phyloP scores from a whole-genome alignment of 73 alveolate genomes.

The Tetrahymena elliotti region DNA sequence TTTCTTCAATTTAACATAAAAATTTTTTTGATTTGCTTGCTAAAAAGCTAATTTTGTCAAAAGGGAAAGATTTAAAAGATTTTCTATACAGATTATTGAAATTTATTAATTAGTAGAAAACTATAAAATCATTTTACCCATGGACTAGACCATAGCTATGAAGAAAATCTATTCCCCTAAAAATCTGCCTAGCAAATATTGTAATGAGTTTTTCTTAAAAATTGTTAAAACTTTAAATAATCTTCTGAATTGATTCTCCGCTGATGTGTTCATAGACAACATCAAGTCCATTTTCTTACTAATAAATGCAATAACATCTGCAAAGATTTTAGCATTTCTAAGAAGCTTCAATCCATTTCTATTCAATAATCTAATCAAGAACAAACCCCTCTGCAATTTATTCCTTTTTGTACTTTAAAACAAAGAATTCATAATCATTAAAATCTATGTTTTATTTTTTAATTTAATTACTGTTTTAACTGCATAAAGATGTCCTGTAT shows the following conservation, averaged over 20 bases:
- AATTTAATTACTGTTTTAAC: neutral
- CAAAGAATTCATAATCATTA: neutral
- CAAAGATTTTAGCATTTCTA: neutral
- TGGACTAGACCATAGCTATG: neutral
- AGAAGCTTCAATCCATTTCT: neutral
- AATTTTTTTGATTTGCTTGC: neutral
- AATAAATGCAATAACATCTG: neutral
- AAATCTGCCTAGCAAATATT: neutral
- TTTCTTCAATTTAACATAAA: neutral
- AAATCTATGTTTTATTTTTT: neutral
- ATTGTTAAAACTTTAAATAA: neutral
- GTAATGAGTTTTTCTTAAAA: neutral
- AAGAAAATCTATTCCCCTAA: neutral
- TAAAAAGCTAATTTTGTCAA: neutral
- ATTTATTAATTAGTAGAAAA: too few relatives aligned
- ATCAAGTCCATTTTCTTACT: neutral
- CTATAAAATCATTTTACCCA: neutral
- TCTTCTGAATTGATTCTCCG: neutral
- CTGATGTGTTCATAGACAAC: neutral
- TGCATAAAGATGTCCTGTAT: neutral
- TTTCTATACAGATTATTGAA: too few relatives aligned
- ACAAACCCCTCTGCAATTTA: neutral
- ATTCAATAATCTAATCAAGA: neutral
- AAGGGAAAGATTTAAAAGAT: too few relatives aligned
- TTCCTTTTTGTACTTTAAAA: neutral